Conservation (phyloP, 306 rosid genomes). For the Citrullus colocynthis region DNA sequence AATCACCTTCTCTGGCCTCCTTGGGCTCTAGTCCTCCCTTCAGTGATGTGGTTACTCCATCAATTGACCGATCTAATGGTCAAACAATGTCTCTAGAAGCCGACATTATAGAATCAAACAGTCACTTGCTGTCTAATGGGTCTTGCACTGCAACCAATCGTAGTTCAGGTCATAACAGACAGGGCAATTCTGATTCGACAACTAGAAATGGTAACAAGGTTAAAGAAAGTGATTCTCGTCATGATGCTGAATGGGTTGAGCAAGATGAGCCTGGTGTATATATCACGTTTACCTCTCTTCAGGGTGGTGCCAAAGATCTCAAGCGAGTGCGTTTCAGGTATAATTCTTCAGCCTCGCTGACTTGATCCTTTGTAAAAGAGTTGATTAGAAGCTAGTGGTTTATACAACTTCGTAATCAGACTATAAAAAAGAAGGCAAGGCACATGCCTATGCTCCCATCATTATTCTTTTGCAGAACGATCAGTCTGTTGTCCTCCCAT, state of each 20-base stretch:
- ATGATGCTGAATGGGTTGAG: slow-evolving; percentile 17
- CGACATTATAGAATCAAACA: slow-evolving; percentile 58
- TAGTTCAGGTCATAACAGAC: slow-evolving; percentile 52
- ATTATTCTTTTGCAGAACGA: neutral
- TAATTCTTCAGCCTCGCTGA: neutral
- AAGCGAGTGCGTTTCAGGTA: slow-evolving; percentile 17
- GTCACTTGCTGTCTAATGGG: slow-evolving; percentile 58
- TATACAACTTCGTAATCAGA: neutral
- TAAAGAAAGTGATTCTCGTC: slow-evolving; percentile 66
- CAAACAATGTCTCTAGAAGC: slow-evolving; percentile 51
- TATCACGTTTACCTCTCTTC: slow-evolving; percentile 10
- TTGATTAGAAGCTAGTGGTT: neutral
- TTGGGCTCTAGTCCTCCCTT: slow-evolving; percentile 55
- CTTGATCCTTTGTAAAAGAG: neutral
- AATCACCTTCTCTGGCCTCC: slow-evolving; percentile 59
- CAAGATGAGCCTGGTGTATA: slow-evolving; percentile 16
- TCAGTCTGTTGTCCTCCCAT: neutral
- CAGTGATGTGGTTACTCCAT: slow-evolving; percentile 43
- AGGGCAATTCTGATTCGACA: slow-evolving; percentile 48
- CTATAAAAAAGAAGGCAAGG: neutral
- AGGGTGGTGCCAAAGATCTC: slow-evolving; percentile 13
- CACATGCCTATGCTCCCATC: neutral
- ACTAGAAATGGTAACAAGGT: slow-evolving; percentile 20
- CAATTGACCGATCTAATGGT: slow-evolving; percentile 47
- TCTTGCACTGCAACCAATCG: slow-evolving; percentile 45